These are phyloP conservation scores for Fraxinus greggii DNA, from an alignment of 305 asterid genomes.

Conservation along the genomic window DNA sequence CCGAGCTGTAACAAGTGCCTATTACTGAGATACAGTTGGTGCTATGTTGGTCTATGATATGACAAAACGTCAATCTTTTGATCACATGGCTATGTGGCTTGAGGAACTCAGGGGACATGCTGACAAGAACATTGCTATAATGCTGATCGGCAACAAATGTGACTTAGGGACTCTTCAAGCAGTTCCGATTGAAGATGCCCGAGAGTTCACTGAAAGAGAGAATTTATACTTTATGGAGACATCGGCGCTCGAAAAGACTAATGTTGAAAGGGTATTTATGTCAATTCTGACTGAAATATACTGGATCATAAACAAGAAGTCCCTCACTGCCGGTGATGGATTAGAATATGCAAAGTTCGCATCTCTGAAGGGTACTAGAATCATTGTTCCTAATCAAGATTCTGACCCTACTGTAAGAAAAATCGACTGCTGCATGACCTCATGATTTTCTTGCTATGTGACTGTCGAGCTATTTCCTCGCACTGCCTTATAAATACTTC, in stretches of 20 bases:
- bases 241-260: conserved; percentile 33
- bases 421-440: conserved; percentile 20
- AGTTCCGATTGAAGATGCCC: conserved; percentile 36
- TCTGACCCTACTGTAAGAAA: conserved; percentile 24
- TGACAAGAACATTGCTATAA: conserved; percentile 36
- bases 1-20: conserved; percentile 40
- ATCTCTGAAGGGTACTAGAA: conserved; percentile 31
- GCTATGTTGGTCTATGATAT: conserved; percentile 44
- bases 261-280: conserved; percentile 34
- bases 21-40: conserved; percentile 44
- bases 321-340: conserved; percentile 21
- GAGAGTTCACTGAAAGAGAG: conserved; percentile 36
- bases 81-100: conserved; percentile 42
- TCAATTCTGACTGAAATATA: conserved; percentile 25
- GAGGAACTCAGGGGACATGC: conserved; percentile 42
- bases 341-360: conserved; percentile 22
- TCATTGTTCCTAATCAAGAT: conserved; percentile 25
- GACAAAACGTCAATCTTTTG: conserved; percentile 41
- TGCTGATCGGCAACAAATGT: conserved; percentile 38
- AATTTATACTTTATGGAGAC: conserved; percentile 38
- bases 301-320: conserved; percentile 29
- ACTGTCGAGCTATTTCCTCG: neutral
- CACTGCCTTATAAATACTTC: neutral
- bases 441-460: neutral
- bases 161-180: conserved; percentile 33